phyloP scores from a whole-genome alignment of 1,284 basidiomycete genomes.

The Rhodotorula sp. region DNA sequence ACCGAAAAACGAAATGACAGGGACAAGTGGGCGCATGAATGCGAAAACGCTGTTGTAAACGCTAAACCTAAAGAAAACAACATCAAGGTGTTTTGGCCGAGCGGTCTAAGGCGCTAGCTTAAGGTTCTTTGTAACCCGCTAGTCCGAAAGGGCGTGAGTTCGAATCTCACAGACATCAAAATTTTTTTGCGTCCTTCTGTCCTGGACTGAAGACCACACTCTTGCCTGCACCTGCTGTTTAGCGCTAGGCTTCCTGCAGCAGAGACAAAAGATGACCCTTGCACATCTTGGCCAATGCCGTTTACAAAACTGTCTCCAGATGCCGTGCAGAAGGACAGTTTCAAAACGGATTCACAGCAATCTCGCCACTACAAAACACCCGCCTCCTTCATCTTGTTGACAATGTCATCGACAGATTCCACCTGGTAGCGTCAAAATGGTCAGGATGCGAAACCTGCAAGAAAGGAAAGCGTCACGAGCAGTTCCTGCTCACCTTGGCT shows the following conservation, averaged over 20 bases:
- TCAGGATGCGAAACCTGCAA: neutral
- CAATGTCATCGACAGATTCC: conserved; percentile 81
- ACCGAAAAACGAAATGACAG: too few relatives aligned
- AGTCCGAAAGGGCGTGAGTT: conserved; percentile 40
- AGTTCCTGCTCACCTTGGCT: conserved; percentile 64
- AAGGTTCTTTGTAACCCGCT: conserved; percentile 23
- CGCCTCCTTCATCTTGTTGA: conserved; percentile 75
- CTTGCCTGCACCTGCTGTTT: neutral
- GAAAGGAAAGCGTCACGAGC: neutral
- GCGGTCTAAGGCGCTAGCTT: conserved; percentile 44
- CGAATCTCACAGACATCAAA: conserved; percentile 38
- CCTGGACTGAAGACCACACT: too few relatives aligned
- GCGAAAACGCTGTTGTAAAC: too few relatives aligned
- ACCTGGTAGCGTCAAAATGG: conserved; percentile 55
- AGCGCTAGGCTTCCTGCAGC: neutral
- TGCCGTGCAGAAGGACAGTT: too few relatives aligned
- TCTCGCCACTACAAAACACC: conserved; percentile 4
- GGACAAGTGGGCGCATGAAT: too few relatives aligned
- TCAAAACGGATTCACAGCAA: neutral
- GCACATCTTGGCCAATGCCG: too few relatives aligned
- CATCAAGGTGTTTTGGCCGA: conserved; percentile 36
- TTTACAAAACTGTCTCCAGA: too few relatives aligned
- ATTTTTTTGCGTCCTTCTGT: too few relatives aligned
- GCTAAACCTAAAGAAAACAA: neutral
- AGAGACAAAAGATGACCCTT: too few relatives aligned